Percentiles rank a stretch among this genome's conserved stretches.
phyloP scores from a whole-genome alignment of 495 filamentous ascomycete genomes.

The Podospora pseudocomata region DNA sequence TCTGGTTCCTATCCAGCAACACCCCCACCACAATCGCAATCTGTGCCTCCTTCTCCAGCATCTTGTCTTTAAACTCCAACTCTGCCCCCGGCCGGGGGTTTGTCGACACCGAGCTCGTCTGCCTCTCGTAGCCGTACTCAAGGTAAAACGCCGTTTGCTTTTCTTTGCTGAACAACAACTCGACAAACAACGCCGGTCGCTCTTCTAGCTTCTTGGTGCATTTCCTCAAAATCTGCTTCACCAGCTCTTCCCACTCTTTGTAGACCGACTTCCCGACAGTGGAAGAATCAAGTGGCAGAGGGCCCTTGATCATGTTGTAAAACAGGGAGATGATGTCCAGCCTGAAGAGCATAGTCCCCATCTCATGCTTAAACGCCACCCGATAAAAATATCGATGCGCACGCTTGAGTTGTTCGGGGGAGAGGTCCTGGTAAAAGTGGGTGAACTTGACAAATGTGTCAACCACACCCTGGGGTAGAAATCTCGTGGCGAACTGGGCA shows the following conservation, averaged over 20 bases:
- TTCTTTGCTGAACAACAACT: conserved; percentile 93
- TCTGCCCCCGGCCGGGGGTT: conserved; percentile 61
- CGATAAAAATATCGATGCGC: conserved; percentile 94
- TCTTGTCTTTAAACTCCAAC: conserved; percentile 70
- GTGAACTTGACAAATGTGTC: conserved; percentile 85
- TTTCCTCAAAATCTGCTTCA: conserved; percentile 72
- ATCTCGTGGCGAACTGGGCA: conserved; percentile 71
- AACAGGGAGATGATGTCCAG: conserved; percentile 87
- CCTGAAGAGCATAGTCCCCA: conserved; percentile 82
- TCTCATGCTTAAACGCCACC: conserved; percentile 89
- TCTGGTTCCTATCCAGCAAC: conserved; percentile 70
- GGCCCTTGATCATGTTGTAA: conserved; percentile 89
- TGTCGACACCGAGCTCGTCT: conserved; percentile 46
- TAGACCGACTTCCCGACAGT: conserved; percentile 47
- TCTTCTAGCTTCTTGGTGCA: conserved; percentile 77
- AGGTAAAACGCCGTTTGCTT: conserved; percentile 77
- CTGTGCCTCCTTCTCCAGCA: conserved; percentile 59
- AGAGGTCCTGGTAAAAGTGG: conserved; percentile 77
- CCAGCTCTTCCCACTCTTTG: conserved; percentile 90
- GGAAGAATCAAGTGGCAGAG: conserved; percentile 66
- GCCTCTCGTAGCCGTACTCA: conserved; percentile 85
- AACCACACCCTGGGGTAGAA: conserved; percentile 77
- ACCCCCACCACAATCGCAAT: conserved; percentile 74
- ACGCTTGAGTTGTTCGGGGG: conserved; percentile 78
- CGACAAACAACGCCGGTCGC: conserved; percentile 75